Conservation (phyloP, 192 early-diverging fungal species). For the Rhizoclosmatium globosum region DNA sequence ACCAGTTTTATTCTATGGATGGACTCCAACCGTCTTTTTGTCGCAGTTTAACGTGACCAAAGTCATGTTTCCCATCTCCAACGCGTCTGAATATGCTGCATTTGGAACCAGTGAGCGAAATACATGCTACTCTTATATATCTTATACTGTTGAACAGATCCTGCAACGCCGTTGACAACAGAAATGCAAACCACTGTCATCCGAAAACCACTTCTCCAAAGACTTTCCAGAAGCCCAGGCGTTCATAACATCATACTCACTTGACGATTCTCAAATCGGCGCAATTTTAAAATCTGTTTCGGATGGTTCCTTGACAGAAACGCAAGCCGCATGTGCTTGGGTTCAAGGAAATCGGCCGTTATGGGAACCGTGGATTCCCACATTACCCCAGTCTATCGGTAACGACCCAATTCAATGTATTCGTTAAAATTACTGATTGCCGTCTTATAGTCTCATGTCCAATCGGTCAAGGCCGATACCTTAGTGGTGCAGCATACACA, state of each 20-base stretch:
- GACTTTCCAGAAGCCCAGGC: slow-evolving; percentile 22
- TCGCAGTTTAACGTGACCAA: slow-evolving; percentile 13
- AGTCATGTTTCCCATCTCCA: slow-evolving; percentile 13
- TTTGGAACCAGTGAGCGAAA: background rate
- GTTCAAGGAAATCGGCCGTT: background rate
- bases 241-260: background rate
- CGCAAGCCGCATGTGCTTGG: slow-evolving; percentile 6
- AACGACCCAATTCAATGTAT: background rate
- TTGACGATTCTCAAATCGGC: background rate
- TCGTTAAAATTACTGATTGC: background rate
- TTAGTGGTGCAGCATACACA: background rate
- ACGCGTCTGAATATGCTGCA: slow-evolving; percentile 5
- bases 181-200: background rate
- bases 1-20: slow-evolving; percentile 33
- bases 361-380: slow-evolving; percentile 22
- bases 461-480: slow-evolving; percentile 12
- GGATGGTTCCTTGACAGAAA: background rate
- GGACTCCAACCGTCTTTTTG: slow-evolving; percentile 26
- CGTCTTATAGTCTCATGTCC: slow-evolving; percentile 3
- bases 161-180: background rate
- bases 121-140: background rate
- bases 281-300: background rate
- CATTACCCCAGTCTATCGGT: slow-evolving; percentile 1
- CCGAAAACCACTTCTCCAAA: background rate
- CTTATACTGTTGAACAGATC: background rate